Conservation (phyloP, 2,329 filamentous ascomycete genomes). For the Colletotrichum sp. region DNA sequence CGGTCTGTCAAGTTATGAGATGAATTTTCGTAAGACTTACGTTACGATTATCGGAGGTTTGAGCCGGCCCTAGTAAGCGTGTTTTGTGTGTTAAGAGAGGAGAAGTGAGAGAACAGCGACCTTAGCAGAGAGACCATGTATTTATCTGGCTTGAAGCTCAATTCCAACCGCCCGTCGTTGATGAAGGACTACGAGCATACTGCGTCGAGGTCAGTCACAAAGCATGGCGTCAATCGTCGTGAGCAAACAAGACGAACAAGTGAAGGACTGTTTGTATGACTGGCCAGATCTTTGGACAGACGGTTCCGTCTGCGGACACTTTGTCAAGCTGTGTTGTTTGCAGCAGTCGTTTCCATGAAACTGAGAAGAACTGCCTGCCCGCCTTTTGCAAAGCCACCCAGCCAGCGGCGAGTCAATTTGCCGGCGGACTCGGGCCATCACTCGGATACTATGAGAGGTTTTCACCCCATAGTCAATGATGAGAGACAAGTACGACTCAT, state of each 20-base stretch:
- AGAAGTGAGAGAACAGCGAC: neutral
- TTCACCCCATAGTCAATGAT: too few relatives aligned
- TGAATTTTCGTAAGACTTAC: too few relatives aligned
- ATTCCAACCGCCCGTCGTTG: neutral
- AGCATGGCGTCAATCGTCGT: neutral
- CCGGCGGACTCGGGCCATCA: fast-evolving
- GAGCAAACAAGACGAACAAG: neutral
- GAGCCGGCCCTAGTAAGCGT: neutral
- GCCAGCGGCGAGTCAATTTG: neutral
- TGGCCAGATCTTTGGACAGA: neutral
- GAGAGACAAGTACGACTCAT: neutral
- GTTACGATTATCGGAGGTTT: neutral
- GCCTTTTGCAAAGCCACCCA: neutral
- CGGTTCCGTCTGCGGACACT: neutral
- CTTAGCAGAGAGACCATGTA: neutral
- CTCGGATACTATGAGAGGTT: neutral
- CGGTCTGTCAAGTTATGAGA: too few relatives aligned
- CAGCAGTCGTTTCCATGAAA: neutral
- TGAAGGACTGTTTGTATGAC: neutral
- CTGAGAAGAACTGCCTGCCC: neutral
- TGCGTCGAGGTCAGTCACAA: neutral
- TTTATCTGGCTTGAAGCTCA: neutral
- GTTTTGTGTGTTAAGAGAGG: neutral
- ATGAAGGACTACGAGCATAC: neutral
- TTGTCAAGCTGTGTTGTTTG: neutral